Percentiles rank a stretch among this genome's conserved stretches.
These are phyloP conservation scores for Dissoconium aciculare DNA, from an alignment of 2,329 filamentous ascomycete species.

Conservation along the genomic window DNA sequence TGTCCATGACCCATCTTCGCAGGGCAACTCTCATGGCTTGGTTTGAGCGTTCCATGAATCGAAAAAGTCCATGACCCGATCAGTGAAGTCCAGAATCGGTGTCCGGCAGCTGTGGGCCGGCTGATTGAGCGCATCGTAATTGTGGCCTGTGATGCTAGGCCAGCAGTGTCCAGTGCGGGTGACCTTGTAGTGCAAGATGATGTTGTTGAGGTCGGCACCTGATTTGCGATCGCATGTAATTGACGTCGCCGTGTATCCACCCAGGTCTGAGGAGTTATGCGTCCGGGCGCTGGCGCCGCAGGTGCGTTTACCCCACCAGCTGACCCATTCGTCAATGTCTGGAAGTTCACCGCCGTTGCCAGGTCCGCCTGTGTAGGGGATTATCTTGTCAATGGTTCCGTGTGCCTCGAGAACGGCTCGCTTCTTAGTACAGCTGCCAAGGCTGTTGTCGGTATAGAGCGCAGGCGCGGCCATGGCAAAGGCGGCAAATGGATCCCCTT, in stretches of 20 bases:
- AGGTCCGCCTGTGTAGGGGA: conserved; percentile 27
- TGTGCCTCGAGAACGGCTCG: conserved; percentile 33
- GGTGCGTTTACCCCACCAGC: conserved; percentile 26
- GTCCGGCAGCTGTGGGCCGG: conserved; percentile 9
- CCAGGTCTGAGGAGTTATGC: conserved; percentile 14
- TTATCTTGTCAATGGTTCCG: conserved; percentile 28
- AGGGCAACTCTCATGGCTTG: no score
- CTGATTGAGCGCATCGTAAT: conserved; percentile 12
- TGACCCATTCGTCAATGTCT: conserved; percentile 21
- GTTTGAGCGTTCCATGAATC: conserved; percentile 10
- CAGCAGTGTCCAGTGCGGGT: conserved; percentile 28
- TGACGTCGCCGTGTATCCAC: conserved; percentile 19
- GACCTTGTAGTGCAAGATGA: conserved; percentile 27
- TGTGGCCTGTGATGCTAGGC: conserved; percentile 20
- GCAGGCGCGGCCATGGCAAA: conserved; percentile 37
- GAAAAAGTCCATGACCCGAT: conserved; percentile 17
- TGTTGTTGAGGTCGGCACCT: conserved; percentile 19
- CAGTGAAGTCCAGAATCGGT: conserved; percentile 14
- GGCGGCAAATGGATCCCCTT: conserved; percentile 33
- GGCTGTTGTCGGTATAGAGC: conserved; percentile 26
- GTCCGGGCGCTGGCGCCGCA: conserved; percentile 17
- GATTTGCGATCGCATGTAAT: conserved; percentile 18
- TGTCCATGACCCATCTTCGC: no score
- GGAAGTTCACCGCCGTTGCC: conserved; percentile 17
- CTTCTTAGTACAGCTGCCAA: conserved; percentile 16